These are phyloP conservation scores for Irpex sp. DNA, from an alignment of 1,284 basidiomycete species.

Conservation along the genomic window DNA sequence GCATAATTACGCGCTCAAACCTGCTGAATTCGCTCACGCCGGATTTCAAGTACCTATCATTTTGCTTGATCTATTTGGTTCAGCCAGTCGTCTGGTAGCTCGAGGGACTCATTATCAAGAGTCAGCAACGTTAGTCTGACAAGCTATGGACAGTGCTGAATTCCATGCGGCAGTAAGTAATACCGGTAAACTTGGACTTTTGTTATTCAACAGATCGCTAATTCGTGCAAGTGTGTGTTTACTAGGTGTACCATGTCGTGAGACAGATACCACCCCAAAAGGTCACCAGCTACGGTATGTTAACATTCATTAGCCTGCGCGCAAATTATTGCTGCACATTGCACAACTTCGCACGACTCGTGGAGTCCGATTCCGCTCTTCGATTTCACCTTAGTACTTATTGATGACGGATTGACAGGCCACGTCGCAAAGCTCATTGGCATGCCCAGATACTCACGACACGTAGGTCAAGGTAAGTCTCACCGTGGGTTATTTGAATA, in stretches of 20 bases:
- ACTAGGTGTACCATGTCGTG: slow-evolving; percentile 64
- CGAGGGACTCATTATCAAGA: not conserved
- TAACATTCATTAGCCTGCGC: not conserved
- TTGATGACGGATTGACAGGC: slow-evolving; percentile 40
- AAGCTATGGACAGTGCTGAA: slow-evolving; percentile 20
- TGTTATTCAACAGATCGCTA: too few relatives aligned
- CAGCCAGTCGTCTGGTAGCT: not conserved
- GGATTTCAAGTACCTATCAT: too few relatives aligned
- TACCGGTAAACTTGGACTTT: too few relatives aligned
- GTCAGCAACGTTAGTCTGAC: not conserved
- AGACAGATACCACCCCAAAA: slow-evolving; percentile 58
- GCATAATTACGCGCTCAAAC: too few relatives aligned
- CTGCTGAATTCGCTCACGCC: too few relatives aligned
- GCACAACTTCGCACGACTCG: too few relatives aligned
- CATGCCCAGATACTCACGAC: slow-evolving; percentile 78
- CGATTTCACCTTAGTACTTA: not conserved
- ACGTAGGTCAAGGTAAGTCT: slow-evolving; percentile 57
- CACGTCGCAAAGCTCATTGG: slow-evolving; percentile 83
- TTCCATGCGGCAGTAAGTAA: slow-evolving; percentile 38
- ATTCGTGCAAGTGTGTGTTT: too few relatives aligned
- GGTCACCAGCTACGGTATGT: slow-evolving; percentile 68
- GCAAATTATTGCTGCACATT: too few relatives aligned
- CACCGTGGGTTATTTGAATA: not conserved
- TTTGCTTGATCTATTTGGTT: too few relatives aligned
- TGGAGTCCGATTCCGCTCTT: not conserved